Evolutionary conservation across 2,329 filamentous ascomycete genomes (phyloP), one percentile per base, ranked within the genome.

Genomic region (Paraconiothyrium brasiliense): DNA sequence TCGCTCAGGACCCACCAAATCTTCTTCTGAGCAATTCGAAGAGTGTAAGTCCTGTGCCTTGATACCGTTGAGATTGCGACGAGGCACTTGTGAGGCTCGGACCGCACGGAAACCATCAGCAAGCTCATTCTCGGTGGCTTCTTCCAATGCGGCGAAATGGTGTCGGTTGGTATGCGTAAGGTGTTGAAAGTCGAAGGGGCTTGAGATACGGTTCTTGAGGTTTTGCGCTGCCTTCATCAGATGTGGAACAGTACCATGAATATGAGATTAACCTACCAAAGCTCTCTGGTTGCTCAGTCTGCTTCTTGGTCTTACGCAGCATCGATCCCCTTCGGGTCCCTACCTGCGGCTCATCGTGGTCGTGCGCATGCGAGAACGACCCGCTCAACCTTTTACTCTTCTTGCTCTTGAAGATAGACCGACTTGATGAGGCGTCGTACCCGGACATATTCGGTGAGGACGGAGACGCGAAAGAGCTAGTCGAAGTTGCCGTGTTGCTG

Each of bases 141-240:
- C 82, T 43, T 86, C 82, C 22, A 89, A 75, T 4, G 79, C 79
- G 35, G 84, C 81, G 59, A 88, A 82, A 59, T 89, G 84, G 27
- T 83, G 76, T 27, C 84, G 83, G 59, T 84, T 83, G 32, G 86
- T 87, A 70, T 89, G 87, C 39, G 86, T 86, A 56, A 90, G 75
- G 69, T 89, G 87, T 64, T 89, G 86, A 70, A 90, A 90, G 67
- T 88, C 85, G 74, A 87, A 90, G 1, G 87, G 87, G 59, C 83
- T 83, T 0, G 87, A 90, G 56, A 89, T 89, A 60, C 71, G 73
- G 52, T 71, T 66, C 56, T 74, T 78, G 20, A 76, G 67, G 14
- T 66, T 55, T 11, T 65, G 59, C 14, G 63, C 76, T 78, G 57
- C 9, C 16, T 10, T 34, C 13, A 59, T 56, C 54, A 64, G 59